These are phyloP conservation scores for Pseudocercospora ulei DNA, from an alignment of 2,329 filamentous ascomycete species.

Conservation along the genomic window DNA sequence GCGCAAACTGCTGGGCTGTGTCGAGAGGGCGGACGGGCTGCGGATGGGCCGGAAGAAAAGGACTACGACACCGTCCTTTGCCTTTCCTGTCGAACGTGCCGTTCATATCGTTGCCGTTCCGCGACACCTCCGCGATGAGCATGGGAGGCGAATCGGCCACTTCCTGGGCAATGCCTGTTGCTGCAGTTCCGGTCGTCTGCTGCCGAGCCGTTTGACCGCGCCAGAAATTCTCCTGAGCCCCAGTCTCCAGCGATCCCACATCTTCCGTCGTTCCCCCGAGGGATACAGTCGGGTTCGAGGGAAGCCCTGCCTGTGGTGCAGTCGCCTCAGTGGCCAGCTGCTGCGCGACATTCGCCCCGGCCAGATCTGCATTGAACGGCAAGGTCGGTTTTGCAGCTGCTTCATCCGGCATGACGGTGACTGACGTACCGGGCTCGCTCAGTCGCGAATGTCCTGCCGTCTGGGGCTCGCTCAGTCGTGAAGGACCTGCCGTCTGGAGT, in stretches of 20 bases:
- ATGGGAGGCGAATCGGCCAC: slow-evolving; percentile 27
- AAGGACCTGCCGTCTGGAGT: slow-evolving; percentile 21
- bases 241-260: slow-evolving; percentile 24
- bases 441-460: slow-evolving; percentile 22
- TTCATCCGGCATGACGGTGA: slow-evolving; percentile 35
- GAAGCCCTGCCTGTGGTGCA: slow-evolving; percentile 11
- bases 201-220: slow-evolving; percentile 39
- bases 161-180: slow-evolving; percentile 12
- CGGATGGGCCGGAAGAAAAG: slow-evolving; percentile 54
- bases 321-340: slow-evolving; percentile 20
- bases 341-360: slow-evolving; percentile 24
- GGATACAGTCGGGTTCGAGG: slow-evolving; percentile 10
- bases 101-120: slow-evolving; percentile 36
- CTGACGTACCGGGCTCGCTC: slow-evolving; percentile 36
- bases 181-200: slow-evolving; percentile 12
- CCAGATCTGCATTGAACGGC: slow-evolving; percentile 33
- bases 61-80: slow-evolving; percentile 60
- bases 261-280: slow-evolving; percentile 12
- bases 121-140: slow-evolving; percentile 33
- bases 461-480: slow-evolving; percentile 19
- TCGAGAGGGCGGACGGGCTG: slow-evolving; percentile 34
- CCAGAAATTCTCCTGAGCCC: slow-evolving; percentile 41
- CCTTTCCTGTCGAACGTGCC: slow-evolving; percentile 40
- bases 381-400: slow-evolving; percentile 35
- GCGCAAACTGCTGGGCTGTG: slow-evolving; percentile 69